Percentiles rank a stretch among this genome's conserved stretches.
Conservation (phyloP, 129 eudicot species). For the Saposhnikovia divaricata region DNA sequence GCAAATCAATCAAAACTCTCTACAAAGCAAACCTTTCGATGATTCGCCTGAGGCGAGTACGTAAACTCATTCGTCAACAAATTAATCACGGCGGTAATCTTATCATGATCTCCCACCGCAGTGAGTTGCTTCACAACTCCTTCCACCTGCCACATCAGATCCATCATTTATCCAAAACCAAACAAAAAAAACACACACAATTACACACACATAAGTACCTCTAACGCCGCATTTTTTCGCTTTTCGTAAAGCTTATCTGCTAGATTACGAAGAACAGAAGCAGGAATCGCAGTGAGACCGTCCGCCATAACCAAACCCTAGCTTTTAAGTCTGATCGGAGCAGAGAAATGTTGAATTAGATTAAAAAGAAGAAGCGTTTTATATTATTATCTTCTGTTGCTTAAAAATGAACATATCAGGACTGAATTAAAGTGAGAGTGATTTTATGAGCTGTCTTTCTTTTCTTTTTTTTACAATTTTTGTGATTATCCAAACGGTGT, state of each 20-base stretch:
- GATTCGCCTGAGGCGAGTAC: constrained; percentile 74
- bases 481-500: background rate
- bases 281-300: constrained; percentile 53
- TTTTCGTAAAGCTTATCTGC: constrained; percentile 92
- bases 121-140: constrained; percentile 89
- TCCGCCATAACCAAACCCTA: constrained; percentile 54
- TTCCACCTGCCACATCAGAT: constrained; percentile 55
- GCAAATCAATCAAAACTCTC: background rate
- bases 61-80: constrained; percentile 68
- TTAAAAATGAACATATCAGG: constrained; percentile 28
- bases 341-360: background rate
- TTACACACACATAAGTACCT: constrained; percentile 33
- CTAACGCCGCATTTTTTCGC: constrained; percentile 89
- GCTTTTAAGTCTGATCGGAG: background rate
- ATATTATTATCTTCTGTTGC: constrained; percentile 35
- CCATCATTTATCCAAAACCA: constrained; percentile 8
- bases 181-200: background rate
- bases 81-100: constrained; percentile 64
- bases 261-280: constrained; percentile 76
- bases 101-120: constrained; percentile 64
- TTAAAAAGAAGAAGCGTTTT: constrained; percentile 12
- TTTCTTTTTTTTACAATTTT: too few relatives aligned
- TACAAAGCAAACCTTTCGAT: constrained; percentile 60
- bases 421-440: background rate
- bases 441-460: background rate